Evolutionary conservation across 176 grass and related monocot species (phyloP), one percentile per base, ranked within the genome.

Genomic region (Hsuehochloa calcarea): DNA sequence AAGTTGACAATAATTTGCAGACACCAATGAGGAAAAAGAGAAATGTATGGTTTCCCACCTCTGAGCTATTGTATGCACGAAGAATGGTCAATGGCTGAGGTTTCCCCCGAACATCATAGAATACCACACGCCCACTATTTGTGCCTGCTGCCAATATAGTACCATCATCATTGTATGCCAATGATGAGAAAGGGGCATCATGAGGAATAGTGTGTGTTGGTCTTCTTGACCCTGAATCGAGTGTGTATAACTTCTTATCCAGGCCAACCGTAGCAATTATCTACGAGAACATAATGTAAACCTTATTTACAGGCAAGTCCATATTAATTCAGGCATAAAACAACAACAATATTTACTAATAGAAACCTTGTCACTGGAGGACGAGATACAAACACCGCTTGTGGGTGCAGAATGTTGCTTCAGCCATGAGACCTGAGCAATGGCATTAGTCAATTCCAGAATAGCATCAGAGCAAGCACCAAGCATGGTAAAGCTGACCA

Each of bases 381-480:
- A 91, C 14, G 93, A 99, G 75, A 99, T 90, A 87, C 93, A 96
- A 85, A 99, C 83, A 84, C 96, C 93, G 85, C 90, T 92, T 87
- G 79, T 92, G 80, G 96, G 96, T 78, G 96, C 96, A 85, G 96
- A 94, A 91, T 99, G 96, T 86, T 96, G 96, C 82, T 99, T 99
- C 78, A 94, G 80, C 96, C 96, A 99, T 81, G 93, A 96, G 66
- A 92, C 58, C 96, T 99, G 75, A 67, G 44, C 19, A 63, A 88
- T 51, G 11, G 10, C 1, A 87, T 54, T 77, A 62, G 58, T 77
- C 65, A 54, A 52, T 77, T 81, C 39, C 10, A 75, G 56, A 71
- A 49, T 8, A 40, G 31, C 73, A 84, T 25, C 52, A 44, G 23
- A 81, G 14, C 46, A 81, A 84, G 68, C 23, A 77, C 45, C 52